Base-by-base conservation (phyloP, 441 rosid species). In the Macaranga tanarius region DNA sequence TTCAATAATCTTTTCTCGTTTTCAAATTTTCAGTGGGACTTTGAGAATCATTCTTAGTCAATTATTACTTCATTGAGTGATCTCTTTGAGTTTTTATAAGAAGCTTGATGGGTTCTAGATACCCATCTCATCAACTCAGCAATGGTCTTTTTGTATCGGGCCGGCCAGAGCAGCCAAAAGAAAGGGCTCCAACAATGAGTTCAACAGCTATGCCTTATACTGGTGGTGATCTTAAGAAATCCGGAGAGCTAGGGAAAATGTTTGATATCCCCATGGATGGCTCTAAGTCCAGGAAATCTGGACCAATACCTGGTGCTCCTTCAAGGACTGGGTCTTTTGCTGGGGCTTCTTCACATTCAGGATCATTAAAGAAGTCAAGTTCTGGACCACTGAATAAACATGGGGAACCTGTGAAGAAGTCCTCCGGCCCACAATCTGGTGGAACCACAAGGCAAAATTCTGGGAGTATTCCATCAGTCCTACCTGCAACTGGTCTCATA, bases 171-270 rank as follows among this genome's bases (percentile, higher is more conserved):
- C 99, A 92, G 84, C 93, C 97, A 5, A 93, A 96, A 81, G 99
- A 96, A 83, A 87, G 89, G 79, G 64, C 91, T 71, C 97, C 99
- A 0, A 90, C 97, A n/a, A 90, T 96, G 97, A 96, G 93, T 73
- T 90, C 98, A 11, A 89, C 80, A 47, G 93, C 99, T 68, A 89
- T 92, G 97, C 97, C 98, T 23, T 96, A 93, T 74, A 96, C 96
- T 1, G 98, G 99, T 42, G 98, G 98, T 68, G 98, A 95, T 76
- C 89, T 95, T 52, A 90, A 95, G 76, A 92, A 83, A 72, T 95
- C 97, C 10, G 99, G 99, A 79, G 96, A 95, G 71, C 77, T 95
- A 31, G 98, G 99, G 86, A 92, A 88, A 85, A 95, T 95, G 99
- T 92, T 95, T 77, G 97, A 93, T 79, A 87, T 95, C 42, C 89